Evolutionary conservation across 768 basidiomycete genomes (phyloP), one percentile per base, ranked within the genome.

Genomic region (Phaeolepiota aurea): DNA sequence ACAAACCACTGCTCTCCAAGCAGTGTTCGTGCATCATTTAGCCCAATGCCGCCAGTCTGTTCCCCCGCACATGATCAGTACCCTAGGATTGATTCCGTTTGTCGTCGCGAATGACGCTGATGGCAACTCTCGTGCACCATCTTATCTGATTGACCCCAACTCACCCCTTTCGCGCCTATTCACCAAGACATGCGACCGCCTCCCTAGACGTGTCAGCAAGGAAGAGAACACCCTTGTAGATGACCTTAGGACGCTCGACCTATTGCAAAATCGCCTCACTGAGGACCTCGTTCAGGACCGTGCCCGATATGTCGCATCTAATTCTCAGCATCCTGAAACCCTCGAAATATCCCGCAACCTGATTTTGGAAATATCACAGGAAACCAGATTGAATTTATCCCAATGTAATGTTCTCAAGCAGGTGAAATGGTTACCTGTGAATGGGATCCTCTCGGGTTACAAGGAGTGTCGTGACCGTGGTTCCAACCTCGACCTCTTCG

Each of bases 281-380:
- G 12, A 50, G 0, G 50, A 53, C 3, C 55, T 66, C 2, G 50
- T 65, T 3, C 41, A 42, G n/a, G 69, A 72, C 18, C 59, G 63
- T 1, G 63, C 68, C 20, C 40, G 48, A 4, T 54, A 51, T 40
- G 63, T 70, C 31, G 55, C 63, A 7, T 35, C 7, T n/a, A 7
- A 28, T 28, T n/a, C 25, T 28, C n/a, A 7, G n/a, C n/a, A 7
- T n/a, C 25, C 25, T n/a, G 25, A 28, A 28, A 28, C 25, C 25
- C 25, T 28, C 25, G 25, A 7, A 28, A 28, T 28, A 28, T 28
- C 25, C 7, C 7, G n/a, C 7, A 28, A 28, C n/a, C 25, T 28
- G 7, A 7, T 28, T 7, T 7, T n/a, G n/a, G 25, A 7, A 7
- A 28, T 28, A 7, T 7, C 7, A 28, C 7, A n/a, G n/a, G 25